Conservation (phyloP, 495 filamentous ascomycete genomes). For the Tuber aestivum region DNA sequence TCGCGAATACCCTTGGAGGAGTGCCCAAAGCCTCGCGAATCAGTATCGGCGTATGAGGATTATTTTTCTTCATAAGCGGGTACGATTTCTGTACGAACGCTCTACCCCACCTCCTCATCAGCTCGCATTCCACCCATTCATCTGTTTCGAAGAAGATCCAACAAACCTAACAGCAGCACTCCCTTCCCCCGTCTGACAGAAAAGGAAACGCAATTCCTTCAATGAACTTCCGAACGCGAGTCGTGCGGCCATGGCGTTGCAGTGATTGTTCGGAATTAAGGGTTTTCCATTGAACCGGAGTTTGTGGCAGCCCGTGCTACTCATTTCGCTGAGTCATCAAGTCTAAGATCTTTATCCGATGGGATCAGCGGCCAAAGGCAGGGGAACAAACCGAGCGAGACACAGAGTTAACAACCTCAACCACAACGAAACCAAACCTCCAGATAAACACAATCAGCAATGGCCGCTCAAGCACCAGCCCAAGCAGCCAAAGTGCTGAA, state of each 20-base stretch:
- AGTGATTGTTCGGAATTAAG: slow-evolving; percentile 14
- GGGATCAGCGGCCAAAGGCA: not conserved
- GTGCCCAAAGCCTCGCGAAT: slow-evolving; percentile 81
- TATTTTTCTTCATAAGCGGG: slow-evolving; percentile 98
- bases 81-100: slow-evolving; percentile 86
- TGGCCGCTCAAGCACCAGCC: slow-evolving; percentile 40
- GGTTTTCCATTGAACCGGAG: not conserved
- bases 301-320: not conserved
- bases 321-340: not conserved
- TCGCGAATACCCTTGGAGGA: slow-evolving; percentile 77
- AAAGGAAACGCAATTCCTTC: slow-evolving; percentile 93
- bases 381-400: not conserved
- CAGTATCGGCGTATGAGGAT: slow-evolving; percentile 89
- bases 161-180: slow-evolving; percentile 77
- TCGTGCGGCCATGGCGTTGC: slow-evolving; percentile 70
- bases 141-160: slow-evolving; percentile 2
- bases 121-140: not conserved
- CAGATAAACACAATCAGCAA: not conserved
- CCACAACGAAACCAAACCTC: not conserved
- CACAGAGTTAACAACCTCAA: not conserved
- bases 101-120: slow-evolving; percentile 48
- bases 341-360: not conserved
- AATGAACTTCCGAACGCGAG: slow-evolving; percentile 81
- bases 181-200: slow-evolving; percentile 87
- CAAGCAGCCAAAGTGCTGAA: slow-evolving; percentile 40